Evolutionary conservation across 345 rosid species (phyloP), one percentile per base, ranked within the genome.

Genomic region (Lagerstroemia speciosa): DNA sequence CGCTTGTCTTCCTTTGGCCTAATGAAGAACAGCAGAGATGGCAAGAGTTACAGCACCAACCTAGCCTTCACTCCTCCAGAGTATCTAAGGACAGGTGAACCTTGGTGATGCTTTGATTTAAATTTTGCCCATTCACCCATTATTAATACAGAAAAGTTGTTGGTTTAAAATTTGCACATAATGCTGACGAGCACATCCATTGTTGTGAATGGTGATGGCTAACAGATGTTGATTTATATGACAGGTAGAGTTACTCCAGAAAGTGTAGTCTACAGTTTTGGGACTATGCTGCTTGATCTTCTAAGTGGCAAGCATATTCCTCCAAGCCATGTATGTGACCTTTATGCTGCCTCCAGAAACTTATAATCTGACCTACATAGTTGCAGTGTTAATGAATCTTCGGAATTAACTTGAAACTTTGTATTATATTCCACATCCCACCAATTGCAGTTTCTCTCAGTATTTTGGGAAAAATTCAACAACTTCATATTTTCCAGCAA

Each of bases 1-100:
- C 85, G 91, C 79, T 78, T 94, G 32, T 94, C 98, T 75, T 83
- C 92, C 78, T 94, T 89, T 55, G 99, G 99, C 40, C 89, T 94
- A 32, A 91, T 89, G 97, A 94, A 94, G 84, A 88, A 91, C 78
- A 87, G 93, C 74, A 80, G 95, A 71, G 98, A 91, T 68, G 99
- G 99, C 34, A 94, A 88, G 85, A 94, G 93, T 69, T 89, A 94
- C 65, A 91, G 98, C 68, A 91, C 96, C 2, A 94, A 94, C 72
- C 83, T 94, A 77, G 98, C 99, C 50, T 94, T 94, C 76, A 93
- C 99, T 74, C 99, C 97, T 64, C 95, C 99, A 0, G 99, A 94
- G 73, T 94, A 91, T 83, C 72, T 91, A 77, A 85, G 93, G 73
- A 79, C 92, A 60, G 98, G 99, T 88, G 78, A 67, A 2, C 64